Percentiles rank a stretch among this genome's conserved stretches.
These are phyloP conservation scores for Bipolaris sorokiniana DNA, from an alignment of 2,329 filamentous ascomycete species.

Conservation along the genomic window DNA sequence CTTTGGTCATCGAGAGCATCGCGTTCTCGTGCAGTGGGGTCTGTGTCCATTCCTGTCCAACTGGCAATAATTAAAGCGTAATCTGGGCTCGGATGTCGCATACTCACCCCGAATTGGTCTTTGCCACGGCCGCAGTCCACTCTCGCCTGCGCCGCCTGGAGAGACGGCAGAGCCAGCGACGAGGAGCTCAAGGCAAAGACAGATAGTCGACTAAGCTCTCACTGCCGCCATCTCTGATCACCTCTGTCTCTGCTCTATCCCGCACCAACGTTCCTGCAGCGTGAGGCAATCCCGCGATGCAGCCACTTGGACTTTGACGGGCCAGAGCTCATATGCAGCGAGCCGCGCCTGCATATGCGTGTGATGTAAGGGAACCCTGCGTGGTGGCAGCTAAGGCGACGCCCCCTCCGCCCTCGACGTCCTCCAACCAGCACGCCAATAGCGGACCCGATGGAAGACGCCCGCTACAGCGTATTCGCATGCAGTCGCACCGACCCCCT, in stretches of 20 bases:
- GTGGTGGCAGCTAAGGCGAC: slow-evolving; percentile 22
- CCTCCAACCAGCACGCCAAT: slow-evolving; percentile 25
- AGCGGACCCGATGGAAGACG: slow-evolving; percentile 28
- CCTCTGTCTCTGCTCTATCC: background rate
- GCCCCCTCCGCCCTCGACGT: slow-evolving; percentile 15
- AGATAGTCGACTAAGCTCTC: background rate
- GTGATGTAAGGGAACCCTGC: slow-evolving; percentile 44
- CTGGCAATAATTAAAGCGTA: slow-evolving; percentile 34
- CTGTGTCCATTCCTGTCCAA: slow-evolving; percentile 41
- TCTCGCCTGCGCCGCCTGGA: too few relatives aligned
- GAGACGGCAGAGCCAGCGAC: background rate
- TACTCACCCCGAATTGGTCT: background rate
- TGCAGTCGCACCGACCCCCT: slow-evolving; percentile 30
- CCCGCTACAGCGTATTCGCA: slow-evolving; percentile 20
- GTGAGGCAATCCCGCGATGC: slow-evolving; percentile 44
- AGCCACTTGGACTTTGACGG: slow-evolving; percentile 33
- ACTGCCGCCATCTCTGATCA: background rate
- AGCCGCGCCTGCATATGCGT: slow-evolving; percentile 50
- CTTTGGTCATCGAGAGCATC: slow-evolving; percentile 30
- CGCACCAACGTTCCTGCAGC: slow-evolving; percentile 48
- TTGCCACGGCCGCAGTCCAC: background rate
- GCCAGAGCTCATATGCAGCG: slow-evolving; percentile 39
- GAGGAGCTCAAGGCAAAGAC: background rate
- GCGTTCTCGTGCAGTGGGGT: slow-evolving; percentile 39
- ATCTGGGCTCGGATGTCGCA: slow-evolving; percentile 40